These are phyloP conservation scores for Gracilaria caudata DNA, from an alignment of 23 red algal genomes.

Conservation along the genomic window DNA sequence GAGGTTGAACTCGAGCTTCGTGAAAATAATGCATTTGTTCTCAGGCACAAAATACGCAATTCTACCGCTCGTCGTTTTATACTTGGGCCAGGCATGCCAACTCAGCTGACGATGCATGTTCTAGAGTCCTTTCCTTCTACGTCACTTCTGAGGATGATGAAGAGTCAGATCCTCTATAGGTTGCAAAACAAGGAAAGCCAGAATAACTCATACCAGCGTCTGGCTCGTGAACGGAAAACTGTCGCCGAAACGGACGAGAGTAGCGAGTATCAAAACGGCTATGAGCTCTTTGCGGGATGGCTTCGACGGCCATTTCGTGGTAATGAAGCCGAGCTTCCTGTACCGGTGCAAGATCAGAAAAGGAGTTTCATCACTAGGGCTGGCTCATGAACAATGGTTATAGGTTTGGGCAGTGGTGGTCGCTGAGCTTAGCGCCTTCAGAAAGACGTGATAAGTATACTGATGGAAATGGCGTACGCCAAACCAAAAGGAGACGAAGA, in stretches of 20 bases:
- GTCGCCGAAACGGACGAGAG: conserved; percentile 58
- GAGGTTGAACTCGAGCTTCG: conserved; percentile 27
- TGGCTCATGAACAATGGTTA: conserved; percentile 56
- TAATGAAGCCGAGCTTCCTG: conserved; percentile 35
- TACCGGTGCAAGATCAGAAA: conserved; percentile 39
- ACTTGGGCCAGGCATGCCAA: conserved; percentile 55
- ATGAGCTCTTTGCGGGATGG: conserved; percentile 61
- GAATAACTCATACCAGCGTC: conserved; percentile 11
- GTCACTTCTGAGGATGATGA: conserved; percentile 78
- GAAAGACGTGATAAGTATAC: conserved; percentile 50
- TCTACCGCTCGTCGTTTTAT: conserved; percentile 67
- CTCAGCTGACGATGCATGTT: conserved; percentile 36
- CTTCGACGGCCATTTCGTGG: conserved; percentile 26
- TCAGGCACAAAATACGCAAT: conserved; percentile 41
- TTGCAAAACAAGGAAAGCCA: conserved; percentile 32
- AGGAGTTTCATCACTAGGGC: conserved; percentile 46
- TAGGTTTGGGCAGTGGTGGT: conserved; percentile 79
- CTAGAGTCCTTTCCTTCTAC: conserved; percentile 62
- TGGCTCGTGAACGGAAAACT: conserved; percentile 34
- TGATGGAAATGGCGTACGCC: conserved; percentile 45
- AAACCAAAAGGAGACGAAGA: conserved; percentile 23
- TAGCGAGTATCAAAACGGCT: conserved; percentile 51
- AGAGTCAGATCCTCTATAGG: conserved; percentile 63
- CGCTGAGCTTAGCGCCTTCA: conserved; percentile 53
- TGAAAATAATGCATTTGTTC: conserved; percentile 22